These are phyloP conservation scores for Stentor coeruleus DNA, from an alignment of 73 alveolate genomes.

Conservation along the genomic window DNA sequence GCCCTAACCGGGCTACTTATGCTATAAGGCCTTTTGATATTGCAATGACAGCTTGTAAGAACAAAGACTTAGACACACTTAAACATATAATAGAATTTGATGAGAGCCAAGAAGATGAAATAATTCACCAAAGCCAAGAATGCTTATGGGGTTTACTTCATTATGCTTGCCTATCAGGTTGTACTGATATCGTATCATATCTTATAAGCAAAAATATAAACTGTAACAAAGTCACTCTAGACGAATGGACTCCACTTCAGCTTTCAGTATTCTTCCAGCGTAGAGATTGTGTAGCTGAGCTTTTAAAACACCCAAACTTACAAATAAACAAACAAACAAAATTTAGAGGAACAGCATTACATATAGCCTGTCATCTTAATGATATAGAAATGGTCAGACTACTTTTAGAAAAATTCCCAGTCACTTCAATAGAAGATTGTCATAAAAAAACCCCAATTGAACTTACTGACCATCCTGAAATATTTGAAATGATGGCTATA, in stretches of 20 bases:
- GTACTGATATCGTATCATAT: background rate
- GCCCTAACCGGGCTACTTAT: too few relatives aligned
- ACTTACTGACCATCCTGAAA: constrained; percentile 46
- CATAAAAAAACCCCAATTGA: constrained; percentile 57
- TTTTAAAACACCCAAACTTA: constrained; percentile 40
- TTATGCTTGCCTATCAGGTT: constrained; percentile 21
- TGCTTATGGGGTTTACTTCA: constrained; percentile 20
- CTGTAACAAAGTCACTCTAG: constrained; percentile 48
- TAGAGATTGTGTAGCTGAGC: constrained; percentile 45
- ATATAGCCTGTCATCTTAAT: constrained; percentile 60
- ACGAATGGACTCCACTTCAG: constrained; percentile 64
- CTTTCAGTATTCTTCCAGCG: constrained; percentile 47
- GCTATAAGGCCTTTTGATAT: too few relatives aligned
- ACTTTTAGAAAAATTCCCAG: constrained; percentile 49
- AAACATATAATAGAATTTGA: too few relatives aligned
- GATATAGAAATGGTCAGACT: constrained; percentile 51
- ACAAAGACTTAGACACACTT: too few relatives aligned
- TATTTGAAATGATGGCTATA: constrained; percentile 40
- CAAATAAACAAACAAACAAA: constrained; percentile 46
- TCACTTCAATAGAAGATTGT: constrained; percentile 35
- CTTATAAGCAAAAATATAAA: constrained; percentile 33
- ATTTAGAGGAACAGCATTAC: constrained; percentile 63
- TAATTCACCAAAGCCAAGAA: background rate
- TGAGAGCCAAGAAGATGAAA: background rate
- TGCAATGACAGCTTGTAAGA: too few relatives aligned